Evolutionary conservation across 768 basidiomycete species (phyloP), one percentile per base, ranked within the genome.

Genomic region (Pulveroboletus ravenelii): DNA sequence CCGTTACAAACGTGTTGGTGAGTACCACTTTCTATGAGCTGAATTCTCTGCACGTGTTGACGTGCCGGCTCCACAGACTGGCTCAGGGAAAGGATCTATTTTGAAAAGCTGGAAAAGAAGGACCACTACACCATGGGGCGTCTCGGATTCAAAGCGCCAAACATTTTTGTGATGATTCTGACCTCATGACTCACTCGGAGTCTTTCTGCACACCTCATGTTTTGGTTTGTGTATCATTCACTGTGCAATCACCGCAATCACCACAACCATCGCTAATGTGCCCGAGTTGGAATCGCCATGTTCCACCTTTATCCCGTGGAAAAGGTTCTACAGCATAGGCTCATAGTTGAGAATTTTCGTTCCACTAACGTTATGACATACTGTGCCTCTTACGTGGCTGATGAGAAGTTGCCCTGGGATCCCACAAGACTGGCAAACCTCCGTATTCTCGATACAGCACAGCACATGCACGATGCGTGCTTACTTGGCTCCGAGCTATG

Each of bases 131-230:
- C 76, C 2, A 56, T 68, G 25, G 63, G 72, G 9, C 78, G 87
- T 6, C 78, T 92, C 27, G 89, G 89, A 2, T 92, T 80, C 69
- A 77, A 74, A 48, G 89, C 89, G 3, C 81, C 88, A 6, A 91
- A 92, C 61, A 78, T 90, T 35, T 88, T 88, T 62, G 74, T 89
- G 35, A 81, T 91, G 84, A 75, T 77, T 48, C 55, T 87, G 36
- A 72, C 73, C 10, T 67, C 73, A n/a, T 83, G 65, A 71, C 47
- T 23, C 43, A 9, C 27, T 42, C 17, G 13, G 20, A 41, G 25
- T 36, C 18, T 25, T 45, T 23, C 20, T 23, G 20, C 20, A 34
- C 39, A 54, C 42, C 37, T 47, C 18, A 14, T 47, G 1, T 47
- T 50, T 51, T 56, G 49, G 14, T 44, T 55, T 48, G 42, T 55